phyloP scores from a whole-genome alignment of 2,329 filamentous ascomycete species.

The Lasiodiplodia citricola region DNA sequence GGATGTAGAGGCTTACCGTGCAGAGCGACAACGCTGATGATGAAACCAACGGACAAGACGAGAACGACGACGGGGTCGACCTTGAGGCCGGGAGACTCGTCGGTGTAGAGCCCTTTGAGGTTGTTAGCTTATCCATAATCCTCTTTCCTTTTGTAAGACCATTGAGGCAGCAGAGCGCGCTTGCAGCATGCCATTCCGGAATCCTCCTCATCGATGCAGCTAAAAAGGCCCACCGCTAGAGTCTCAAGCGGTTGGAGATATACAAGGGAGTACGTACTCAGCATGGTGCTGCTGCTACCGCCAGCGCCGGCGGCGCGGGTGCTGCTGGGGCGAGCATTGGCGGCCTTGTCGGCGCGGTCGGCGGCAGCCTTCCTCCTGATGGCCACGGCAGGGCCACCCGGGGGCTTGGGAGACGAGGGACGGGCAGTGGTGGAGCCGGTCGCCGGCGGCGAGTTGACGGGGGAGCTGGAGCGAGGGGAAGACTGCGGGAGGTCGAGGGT shows the following conservation, averaged over 20 bases:
- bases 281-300: conserved; percentile 96
- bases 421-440: conserved; percentile 75
- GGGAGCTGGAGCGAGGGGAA: conserved; percentile 45
- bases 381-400: conserved; percentile 91
- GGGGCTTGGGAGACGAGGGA: conserved; percentile 84
- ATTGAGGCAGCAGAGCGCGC: background rate
- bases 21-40: conserved; percentile 96
- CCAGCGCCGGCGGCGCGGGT: conserved; percentile 93
- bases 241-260: background rate
- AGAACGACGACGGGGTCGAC: conserved; percentile 98
- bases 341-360: conserved; percentile 95
- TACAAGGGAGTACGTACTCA: conserved; percentile 69
- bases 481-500: conserved; percentile 32
- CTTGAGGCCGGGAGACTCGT: conserved; percentile 96
- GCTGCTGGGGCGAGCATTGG: conserved; percentile 89
- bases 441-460: conserved; percentile 44
- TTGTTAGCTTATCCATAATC: conserved; percentile 32
- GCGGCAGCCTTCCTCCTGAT: conserved; percentile 94
- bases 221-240: background rate
- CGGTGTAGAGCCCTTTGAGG: conserved; percentile 85
- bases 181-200: background rate
- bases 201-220: background rate
- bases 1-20: conserved; percentile 73
- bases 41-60: conserved; percentile 95
- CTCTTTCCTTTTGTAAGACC: background rate